Evolutionary conservation across 2,329 filamentous ascomycete genomes (phyloP), one percentile per base, ranked within the genome.

Genomic region (Fusarium verrucosum): DNA sequence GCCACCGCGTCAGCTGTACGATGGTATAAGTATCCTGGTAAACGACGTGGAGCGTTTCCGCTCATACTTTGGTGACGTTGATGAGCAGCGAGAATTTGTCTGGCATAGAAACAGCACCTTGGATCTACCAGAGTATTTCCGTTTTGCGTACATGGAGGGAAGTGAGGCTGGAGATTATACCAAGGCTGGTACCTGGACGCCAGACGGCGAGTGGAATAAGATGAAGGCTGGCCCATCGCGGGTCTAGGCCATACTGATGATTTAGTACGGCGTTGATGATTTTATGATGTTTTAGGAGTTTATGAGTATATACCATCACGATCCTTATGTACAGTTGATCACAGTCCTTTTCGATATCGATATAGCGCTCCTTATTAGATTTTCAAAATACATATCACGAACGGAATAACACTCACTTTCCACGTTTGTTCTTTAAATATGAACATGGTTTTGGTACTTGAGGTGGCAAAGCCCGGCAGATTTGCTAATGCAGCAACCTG

Each of bases 1-100:
- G 32, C 81, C 81, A 20, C 78, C 63, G 30, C 65, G 79, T 4
- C 77, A 79, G 10, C 78, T 82, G 20, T 92, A 88, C 67, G 90
- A 94, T 69, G 92, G 92, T 13, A 84, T 96, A 58, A 92, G 89
- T 72, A 84, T 95, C 16, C 80, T 96, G 0, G 90, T 96, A 65
- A 95, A 96, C 71, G 92, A 96, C 68, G 92, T 96, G 1, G 92
- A 96, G 76, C 81, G 91, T 19, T 93, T 89, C 74, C 81, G 89
- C n/a, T 85, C 85, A 7, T 94, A 89, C 75, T 89, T 90, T 61
- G 84, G 83, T 41, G 84, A 87, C 44, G 80, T 81, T 35, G 77
- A 78, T 25, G 70, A 72, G 32, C 57, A 74, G 46, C 71, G 79
- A 19, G 72, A 76, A 14, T 90, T 90, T 65, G 82, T 83, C 0